Evolutionary conservation across 2,329 filamentous ascomycete species (phyloP).

Genomic region (Pseudophaeomoniella oleicola): DNA sequence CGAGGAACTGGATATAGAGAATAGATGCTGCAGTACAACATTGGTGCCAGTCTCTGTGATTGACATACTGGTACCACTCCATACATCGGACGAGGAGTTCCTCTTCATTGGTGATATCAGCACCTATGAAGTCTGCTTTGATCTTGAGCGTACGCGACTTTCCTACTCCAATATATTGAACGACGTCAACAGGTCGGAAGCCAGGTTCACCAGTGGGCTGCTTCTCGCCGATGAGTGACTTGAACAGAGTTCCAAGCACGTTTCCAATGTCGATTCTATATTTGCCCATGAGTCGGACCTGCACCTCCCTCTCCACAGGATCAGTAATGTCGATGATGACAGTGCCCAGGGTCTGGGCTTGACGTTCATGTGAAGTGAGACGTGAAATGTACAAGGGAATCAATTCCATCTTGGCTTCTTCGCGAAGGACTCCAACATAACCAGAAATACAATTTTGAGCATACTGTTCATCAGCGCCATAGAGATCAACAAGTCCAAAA

Average conservation of each 20-base stretch:
- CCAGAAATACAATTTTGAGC: slow-evolving; percentile 63
- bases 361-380: slow-evolving; percentile 29
- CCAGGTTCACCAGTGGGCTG: slow-evolving; percentile 1
- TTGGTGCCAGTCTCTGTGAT: slow-evolving; percentile 51
- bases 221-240: slow-evolving; percentile 2
- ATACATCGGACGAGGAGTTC: slow-evolving; percentile 66
- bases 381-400: slow-evolving; percentile 82
- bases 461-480: slow-evolving; percentile 26
- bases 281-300: slow-evolving; percentile 61
- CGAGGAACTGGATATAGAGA: slow-evolving; percentile 70
- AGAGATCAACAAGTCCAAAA: slow-evolving; percentile 34
- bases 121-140: slow-evolving; percentile 55
- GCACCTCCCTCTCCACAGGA: slow-evolving; percentile 46
- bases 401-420: slow-evolving; percentile 57
- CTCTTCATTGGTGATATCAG: slow-evolving; percentile 41
- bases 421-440: slow-evolving; percentile 68
- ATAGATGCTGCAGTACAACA: slow-evolving; percentile 54
- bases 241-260: slow-evolving; percentile 38
- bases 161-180: slow-evolving; percentile 7
- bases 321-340: slow-evolving; percentile 63
- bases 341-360: slow-evolving; percentile 56
- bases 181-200: slow-evolving; percentile 4
- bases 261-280: slow-evolving; percentile 57
- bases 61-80: slow-evolving; percentile 70
- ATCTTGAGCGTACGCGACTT: slow-evolving; percentile 30